Base-by-base conservation (phyloP, 2,329 filamentous ascomycete species). In the Xylariaceae sp. region DNA sequence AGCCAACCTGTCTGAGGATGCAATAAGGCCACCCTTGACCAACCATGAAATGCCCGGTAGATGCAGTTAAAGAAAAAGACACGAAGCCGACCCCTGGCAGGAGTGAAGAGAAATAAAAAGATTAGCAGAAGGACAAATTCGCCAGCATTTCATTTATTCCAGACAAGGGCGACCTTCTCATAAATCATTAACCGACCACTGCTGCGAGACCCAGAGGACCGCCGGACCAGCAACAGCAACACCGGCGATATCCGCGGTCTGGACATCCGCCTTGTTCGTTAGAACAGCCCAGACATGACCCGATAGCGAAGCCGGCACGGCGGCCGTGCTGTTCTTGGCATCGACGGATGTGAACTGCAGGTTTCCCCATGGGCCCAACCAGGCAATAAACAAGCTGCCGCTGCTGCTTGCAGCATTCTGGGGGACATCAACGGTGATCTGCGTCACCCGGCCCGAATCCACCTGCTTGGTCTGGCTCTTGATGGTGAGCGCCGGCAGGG, bases 261-360 rank as follows among this genome's bases (percentile, higher is more conserved):
- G 33, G 8, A 50, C 31, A 16, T 48, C 54, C 14, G 49, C 50
- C 38, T 52, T 47, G 12, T 40, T 59, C 4, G 57, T 59, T 31
- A 63, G 45, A 7, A 59, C 59, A 14, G 50, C 53, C 59, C 61
- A 65, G 1, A 62, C 60, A 41, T 63, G 53, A 1, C 63, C 63
- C 17, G 53, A 63, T 30, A 64, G 45, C 6, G 49, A 51, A 1
- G 36, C 43, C 3, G 63, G 62, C 4, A 64, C 62, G 4, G 36
- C 34, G 3, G 52, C 48, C 3, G 41, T 46, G 2, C 50, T 53
- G 7, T 55, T 47, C 8, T 9, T 18, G 23, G 37, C 42, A 12
- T 36, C 44, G 6, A 61, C 50, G 7, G 46, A 39, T 0, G 57
- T 57, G 40, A 57, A 65, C 50, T 55, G 38, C 9, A 63, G 36